Percentiles rank a stretch among this genome's conserved stretches.
Conservation (phyloP, 148 eudicot species). For the Chenopodium berlandieri region DNA sequence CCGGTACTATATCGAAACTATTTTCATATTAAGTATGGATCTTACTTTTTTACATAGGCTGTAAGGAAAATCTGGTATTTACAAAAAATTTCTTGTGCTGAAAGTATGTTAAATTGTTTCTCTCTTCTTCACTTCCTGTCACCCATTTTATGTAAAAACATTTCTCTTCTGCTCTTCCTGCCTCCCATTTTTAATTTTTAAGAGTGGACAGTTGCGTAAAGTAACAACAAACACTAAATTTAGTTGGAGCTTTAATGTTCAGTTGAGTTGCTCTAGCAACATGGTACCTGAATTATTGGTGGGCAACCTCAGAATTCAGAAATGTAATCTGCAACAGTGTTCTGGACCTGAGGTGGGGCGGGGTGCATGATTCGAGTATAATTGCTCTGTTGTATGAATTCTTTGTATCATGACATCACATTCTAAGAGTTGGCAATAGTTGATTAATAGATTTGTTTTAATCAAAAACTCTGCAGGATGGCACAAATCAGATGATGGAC, state of each 20-base stretch:
- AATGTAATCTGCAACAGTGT: too few species aligned
- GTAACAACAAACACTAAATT: too few species aligned
- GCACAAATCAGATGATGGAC: constrained; percentile 12
- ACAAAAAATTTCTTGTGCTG: not conserved
- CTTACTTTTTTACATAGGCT: not conserved
- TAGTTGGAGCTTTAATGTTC: not conserved
- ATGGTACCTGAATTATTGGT: not conserved
- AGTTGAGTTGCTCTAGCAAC: not conserved
- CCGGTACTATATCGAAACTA: not conserved
- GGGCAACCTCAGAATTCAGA: too few species aligned
- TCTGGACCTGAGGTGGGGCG: too few species aligned
- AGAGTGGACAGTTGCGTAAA: not conserved
- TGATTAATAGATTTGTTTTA: not conserved
- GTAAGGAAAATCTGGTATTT: not conserved
- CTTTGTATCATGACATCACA: not conserved
- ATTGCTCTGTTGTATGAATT: not conserved
- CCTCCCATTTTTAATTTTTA: not conserved
- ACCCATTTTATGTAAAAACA: too few species aligned
- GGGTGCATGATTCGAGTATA: too few species aligned
- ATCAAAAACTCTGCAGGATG: constrained; percentile 20
- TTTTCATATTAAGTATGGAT: not conserved
- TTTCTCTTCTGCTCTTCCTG: too few species aligned
- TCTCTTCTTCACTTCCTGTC: not conserved
- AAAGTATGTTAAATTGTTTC: not conserved
- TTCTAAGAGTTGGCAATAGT: not conserved